phyloP scores from a whole-genome alignment of 371 early-diverging fungal species.

The Dipsacomyces acuminosporus region DNA sequence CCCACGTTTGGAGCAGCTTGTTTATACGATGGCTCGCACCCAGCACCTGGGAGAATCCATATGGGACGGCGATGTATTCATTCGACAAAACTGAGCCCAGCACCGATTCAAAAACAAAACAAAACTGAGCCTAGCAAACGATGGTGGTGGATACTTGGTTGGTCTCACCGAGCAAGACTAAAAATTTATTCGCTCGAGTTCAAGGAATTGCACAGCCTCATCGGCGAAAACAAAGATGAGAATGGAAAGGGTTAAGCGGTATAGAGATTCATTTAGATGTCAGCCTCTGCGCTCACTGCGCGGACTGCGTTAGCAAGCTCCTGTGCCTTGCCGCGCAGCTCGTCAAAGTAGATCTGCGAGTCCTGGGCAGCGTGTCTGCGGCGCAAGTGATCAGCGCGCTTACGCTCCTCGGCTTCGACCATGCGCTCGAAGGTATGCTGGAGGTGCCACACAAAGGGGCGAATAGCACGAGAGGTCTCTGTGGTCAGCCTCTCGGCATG shows the following conservation, averaged over 20 bases:
- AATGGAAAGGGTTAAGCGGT: neutral
- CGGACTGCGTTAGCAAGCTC: constrained; percentile 51
- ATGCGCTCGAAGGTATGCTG: constrained; percentile 76
- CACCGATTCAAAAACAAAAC: too few species aligned
- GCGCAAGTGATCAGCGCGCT: constrained; percentile 58
- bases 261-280: neutral
- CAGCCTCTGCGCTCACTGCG: constrained; percentile 48
- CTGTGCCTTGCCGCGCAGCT: constrained; percentile 50
- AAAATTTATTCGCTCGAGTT: too few species aligned
- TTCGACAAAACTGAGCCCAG: too few species aligned
- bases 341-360: constrained; percentile 62
- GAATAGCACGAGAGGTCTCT: constrained; percentile 68
- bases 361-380: constrained; percentile 58
- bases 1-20: too few species aligned
- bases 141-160: too few species aligned
- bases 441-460: constrained; percentile 81
- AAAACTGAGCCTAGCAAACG: too few species aligned
- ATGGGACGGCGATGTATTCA: too few species aligned
- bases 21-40: too few species aligned
- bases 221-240: constrained; percentile 1
- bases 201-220: too few species aligned
- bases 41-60: too few species aligned
- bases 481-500: constrained; percentile 69
- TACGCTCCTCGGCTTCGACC: constrained; percentile 68
- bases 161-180: too few species aligned